A percentile compares a stretch with the other conserved stretches of the same genome.
Evolutionary conservation across 1,284 basidiomycete species (phyloP).

Genomic region (Sporisorium reilianum): DNA sequence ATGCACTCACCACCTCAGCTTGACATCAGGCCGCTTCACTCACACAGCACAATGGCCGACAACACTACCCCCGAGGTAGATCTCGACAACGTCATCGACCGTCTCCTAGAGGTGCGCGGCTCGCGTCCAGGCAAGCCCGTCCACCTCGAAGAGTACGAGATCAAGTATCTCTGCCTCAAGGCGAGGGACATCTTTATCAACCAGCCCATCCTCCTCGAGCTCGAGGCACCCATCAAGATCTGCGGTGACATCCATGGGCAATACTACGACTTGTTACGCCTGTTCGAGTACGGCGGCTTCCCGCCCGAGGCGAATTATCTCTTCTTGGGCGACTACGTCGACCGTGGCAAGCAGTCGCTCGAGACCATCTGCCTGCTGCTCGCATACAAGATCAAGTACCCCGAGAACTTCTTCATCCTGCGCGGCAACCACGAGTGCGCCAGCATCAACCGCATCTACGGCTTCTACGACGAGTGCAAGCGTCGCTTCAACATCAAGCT

Average conservation of each 20-base stretch:
- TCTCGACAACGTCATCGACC: conserved; percentile 69
- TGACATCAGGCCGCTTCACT: conserved; percentile 23
- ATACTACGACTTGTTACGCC: conserved; percentile 95
- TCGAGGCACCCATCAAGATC: conserved; percentile 98
- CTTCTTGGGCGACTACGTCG: conserved; percentile 98
- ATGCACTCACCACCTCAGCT: conserved; percentile 3
- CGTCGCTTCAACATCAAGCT: conserved; percentile 99
- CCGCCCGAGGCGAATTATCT: conserved; percentile 97
- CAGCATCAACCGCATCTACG: conserved; percentile 99
- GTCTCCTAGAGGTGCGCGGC: conserved; percentile 77
- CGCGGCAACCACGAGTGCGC: conserved; percentile 99
- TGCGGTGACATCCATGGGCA: conserved; percentile 99
- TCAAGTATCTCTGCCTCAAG: conserved; percentile 91
- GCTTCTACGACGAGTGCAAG: conserved; percentile 99
- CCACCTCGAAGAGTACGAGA: conserved; percentile 93
- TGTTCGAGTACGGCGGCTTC: conserved; percentile 99
- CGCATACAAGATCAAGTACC: conserved; percentile 97
- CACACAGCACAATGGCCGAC: conserved; percentile 62
- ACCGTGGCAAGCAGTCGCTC: conserved; percentile 96
- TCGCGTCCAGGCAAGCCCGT: conserved; percentile 92
- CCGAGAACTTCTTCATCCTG: conserved; percentile 98
- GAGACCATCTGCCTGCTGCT: conserved; percentile 96
- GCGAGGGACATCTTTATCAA: conserved; percentile 95
- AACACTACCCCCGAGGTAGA: conserved; percentile 65
- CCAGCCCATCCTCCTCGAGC: conserved; percentile 96